Conservation (phyloP, 192 early-diverging fungal genomes). For the Backusella australiensis region DNA sequence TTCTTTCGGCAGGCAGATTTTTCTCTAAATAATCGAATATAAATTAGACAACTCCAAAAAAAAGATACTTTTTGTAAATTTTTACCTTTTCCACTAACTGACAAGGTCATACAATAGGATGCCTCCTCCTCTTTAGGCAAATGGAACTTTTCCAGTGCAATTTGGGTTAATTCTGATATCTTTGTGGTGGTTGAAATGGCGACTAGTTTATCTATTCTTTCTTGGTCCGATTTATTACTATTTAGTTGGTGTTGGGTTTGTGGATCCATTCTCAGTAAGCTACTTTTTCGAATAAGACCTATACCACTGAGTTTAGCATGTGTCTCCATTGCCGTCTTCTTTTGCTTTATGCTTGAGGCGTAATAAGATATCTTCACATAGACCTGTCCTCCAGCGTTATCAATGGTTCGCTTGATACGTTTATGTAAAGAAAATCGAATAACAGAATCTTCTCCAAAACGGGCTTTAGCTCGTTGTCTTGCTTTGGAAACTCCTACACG, state of each 20-base stretch:
- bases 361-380: slow-evolving; percentile 38
- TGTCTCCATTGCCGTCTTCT: neutral
- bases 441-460: slow-evolving; percentile 37
- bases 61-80: neutral
- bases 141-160: slow-evolving; percentile 50
- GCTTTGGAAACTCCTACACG: slow-evolving; percentile 28
- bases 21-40: slow-evolving; percentile 8
- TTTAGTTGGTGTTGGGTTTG: neutral
- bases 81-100: slow-evolving; percentile 11
- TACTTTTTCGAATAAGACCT: slow-evolving; percentile 10
- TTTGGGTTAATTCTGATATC: slow-evolving; percentile 43
- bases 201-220: slow-evolving; percentile 40
- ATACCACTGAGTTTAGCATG: neutral
- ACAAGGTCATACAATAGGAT: slow-evolving; percentile 14
- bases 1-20: neutral
- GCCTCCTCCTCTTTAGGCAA: slow-evolving; percentile 39
- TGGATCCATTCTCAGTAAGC: slow-evolving; percentile 9
- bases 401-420: slow-evolving; percentile 35
- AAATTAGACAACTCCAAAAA: no score
- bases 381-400: slow-evolving; percentile 28
- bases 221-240: neutral
- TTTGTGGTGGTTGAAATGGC: slow-evolving; percentile 41
- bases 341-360: neutral
- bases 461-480: slow-evolving; percentile 16
- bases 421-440: slow-evolving; percentile 53